These are phyloP conservation scores for Metschnikowia cerradonensis DNA, from an alignment of 805 yeast genomes.

Conservation along the genomic window DNA sequence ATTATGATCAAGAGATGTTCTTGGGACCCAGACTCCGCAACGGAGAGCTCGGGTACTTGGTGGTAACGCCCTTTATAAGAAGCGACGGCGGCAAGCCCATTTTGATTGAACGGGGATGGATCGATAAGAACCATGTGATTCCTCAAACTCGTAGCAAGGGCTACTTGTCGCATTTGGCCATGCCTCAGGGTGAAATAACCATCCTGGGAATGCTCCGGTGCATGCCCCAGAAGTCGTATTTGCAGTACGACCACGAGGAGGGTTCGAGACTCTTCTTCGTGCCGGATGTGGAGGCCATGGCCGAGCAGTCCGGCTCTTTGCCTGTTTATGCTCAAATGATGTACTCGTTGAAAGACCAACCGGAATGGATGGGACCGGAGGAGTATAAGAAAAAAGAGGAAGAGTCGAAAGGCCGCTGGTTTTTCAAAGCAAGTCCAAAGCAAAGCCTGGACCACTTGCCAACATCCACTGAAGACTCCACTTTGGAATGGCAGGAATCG, in stretches of 20 bases:
- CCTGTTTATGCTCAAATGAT: conserved; percentile 77
- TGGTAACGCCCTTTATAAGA: conserved; percentile 79
- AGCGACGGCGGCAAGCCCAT: conserved; percentile 72
- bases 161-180: conserved; percentile 60
- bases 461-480: conserved; percentile 24
- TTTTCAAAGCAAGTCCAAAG: conserved; percentile 8
- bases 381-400: neutral
- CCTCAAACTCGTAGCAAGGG: conserved; percentile 47
- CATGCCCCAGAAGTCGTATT: conserved; percentile 58
- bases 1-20: conserved; percentile 81
- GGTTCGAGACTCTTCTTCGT: conserved; percentile 70
- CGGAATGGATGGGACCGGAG: conserved; percentile 37
- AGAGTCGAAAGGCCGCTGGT: conserved; percentile 13
- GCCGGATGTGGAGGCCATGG: conserved; percentile 81
- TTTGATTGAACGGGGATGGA: conserved; percentile 90
- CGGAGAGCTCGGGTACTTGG: conserved; percentile 65
- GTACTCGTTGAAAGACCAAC: conserved; percentile 61
- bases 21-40: conserved; percentile 85
- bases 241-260: conserved; percentile 65
- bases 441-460: conserved; percentile 18
- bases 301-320: conserved; percentile 56
- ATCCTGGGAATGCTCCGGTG: conserved; percentile 70
- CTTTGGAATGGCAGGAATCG: conserved; percentile 39
- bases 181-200: conserved; percentile 69
- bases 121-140: conserved; percentile 60